These are phyloP conservation scores for Chlamydomonas sp. DNA, from an alignment of 139 green algal genomes.

Conservation along the genomic window DNA sequence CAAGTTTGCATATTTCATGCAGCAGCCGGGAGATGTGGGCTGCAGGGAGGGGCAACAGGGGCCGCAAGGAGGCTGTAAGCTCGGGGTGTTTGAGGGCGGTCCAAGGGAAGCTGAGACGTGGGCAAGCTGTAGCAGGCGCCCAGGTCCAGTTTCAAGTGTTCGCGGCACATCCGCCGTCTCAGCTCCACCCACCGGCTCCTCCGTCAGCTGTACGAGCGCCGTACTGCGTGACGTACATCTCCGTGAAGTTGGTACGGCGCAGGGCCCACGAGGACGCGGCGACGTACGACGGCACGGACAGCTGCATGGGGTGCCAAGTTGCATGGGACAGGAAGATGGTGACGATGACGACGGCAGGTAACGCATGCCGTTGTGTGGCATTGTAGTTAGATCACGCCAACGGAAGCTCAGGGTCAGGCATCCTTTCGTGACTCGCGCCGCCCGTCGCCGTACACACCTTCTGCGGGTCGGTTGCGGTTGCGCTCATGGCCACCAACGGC, in stretches of 20 bases:
- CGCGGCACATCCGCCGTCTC: too few relatives aligned
- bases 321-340: neutral
- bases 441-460: neutral
- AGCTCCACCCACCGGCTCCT: neutral
- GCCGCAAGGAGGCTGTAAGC: neutral
- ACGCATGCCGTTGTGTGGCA: neutral
- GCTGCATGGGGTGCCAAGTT: neutral
- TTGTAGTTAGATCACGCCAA: too few relatives aligned
- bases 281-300: neutral
- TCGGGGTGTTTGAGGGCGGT: neutral
- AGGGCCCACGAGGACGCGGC: neutral
- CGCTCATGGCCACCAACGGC: too few relatives aligned
- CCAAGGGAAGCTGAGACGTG: neutral
- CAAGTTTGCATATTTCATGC: neutral
- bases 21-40: constrained; percentile 3
- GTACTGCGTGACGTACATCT: constrained; percentile 15
- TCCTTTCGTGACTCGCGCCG: too few relatives aligned
- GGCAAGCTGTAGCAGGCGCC: neutral
- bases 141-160: too few relatives aligned
- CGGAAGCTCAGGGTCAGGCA: too few relatives aligned
- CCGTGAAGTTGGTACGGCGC: constrained; percentile 5
- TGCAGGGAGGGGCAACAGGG: neutral
- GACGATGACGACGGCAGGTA: neutral
- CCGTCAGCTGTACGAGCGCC: neutral
- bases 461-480: neutral